Base-by-base conservation (phyloP, 768 basidiomycete species). In the Tylopilus sp. region DNA sequence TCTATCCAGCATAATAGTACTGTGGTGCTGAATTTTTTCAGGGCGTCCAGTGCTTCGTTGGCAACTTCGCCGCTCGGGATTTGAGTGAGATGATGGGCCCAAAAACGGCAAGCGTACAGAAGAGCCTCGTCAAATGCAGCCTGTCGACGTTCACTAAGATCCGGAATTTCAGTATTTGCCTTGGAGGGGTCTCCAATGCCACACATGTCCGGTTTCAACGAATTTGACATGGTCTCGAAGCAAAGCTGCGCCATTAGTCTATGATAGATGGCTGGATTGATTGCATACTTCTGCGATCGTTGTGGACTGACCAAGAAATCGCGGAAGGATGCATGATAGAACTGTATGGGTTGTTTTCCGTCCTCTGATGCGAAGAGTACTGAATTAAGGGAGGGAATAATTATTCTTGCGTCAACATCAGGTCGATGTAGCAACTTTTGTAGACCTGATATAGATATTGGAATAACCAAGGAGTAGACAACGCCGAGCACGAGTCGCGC, bases 131-230 rank as follows among this genome's bases (percentile, higher is more conserved):
- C 52, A 10, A 61, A 52, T 7, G 34, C 58, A 7, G 43, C 36
- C 17, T 43, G 21, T 1, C 50, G 55, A 19, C 62, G 62, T 28
- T 58, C 59, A 30, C 13, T 28, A n/a, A 63, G 62, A 54, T 61
- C 62, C 3, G 36, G 36, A 43, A 63, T 12, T 17, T 63, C 62
- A 3, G 4, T 45, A 40, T 63, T 63, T 4, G 54, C 50, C 28
- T 17, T 53, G n/a, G 62, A 25, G 0, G 62, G 58, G 21, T 63
- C 52, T 4, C 51, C 55, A 8, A 63, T 57, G 17, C 46, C 44
- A 16, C 62, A 63, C 46, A 63, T 63, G 34, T 63, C 62, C 8
- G 55, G 62, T 44, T 58, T 60, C 51, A 63, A 22, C 6, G 55
- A 53, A 9, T 44, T 54, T 24, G 49, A 51, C 62, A 63, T 63